Percentiles rank a stretch among this genome's conserved stretches.
These are phyloP conservation scores for Jaenimonas drosophilae DNA, from an alignment of 208 protist species.

Conservation along the genomic window DNA sequence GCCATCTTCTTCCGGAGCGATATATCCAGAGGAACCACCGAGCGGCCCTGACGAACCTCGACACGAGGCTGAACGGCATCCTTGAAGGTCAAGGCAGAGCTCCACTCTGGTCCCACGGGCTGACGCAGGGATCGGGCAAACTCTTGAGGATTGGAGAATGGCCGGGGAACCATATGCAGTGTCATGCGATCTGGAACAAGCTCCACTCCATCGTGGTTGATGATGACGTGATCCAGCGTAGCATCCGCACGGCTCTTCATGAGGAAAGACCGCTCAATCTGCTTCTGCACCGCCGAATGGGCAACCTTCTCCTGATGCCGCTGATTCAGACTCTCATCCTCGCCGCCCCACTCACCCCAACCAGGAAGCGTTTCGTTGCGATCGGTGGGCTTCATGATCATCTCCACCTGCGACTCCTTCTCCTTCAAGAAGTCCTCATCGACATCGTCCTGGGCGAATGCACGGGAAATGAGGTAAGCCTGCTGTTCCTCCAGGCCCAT, in stretches of 20 bases:
- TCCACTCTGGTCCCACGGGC: constrained; percentile 86
- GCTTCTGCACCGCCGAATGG: constrained; percentile 33
- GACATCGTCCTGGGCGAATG: constrained; percentile 86
- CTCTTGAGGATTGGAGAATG: constrained; percentile 85
- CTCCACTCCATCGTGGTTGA: constrained; percentile 90
- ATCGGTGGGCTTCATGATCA: constrained; percentile 79
- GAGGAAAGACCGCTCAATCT: constrained; percentile 71
- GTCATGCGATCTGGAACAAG: constrained; percentile 83
- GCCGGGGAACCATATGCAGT: constrained; percentile 86
- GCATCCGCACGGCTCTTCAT: constrained; percentile 80
- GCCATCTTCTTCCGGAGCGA: constrained; percentile 47
- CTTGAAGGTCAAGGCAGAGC: constrained; percentile 70
- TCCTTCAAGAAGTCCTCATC: constrained; percentile 86
- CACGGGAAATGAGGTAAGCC: constrained; percentile 84
- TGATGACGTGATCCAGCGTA: constrained; percentile 86
- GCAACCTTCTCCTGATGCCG: constrained; percentile 55
- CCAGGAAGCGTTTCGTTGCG: constrained; percentile 79
- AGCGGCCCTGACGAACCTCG: constrained; percentile 70
- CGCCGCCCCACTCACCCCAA: constrained; percentile 91
- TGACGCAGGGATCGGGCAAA: constrained; percentile 87
- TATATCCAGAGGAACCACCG: constrained; percentile 68
- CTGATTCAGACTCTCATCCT: constrained; percentile 67
- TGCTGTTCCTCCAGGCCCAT: constrained; percentile 41
- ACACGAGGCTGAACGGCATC: constrained; percentile 74
- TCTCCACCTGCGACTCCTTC: constrained; percentile 80